These are phyloP conservation scores for Cercophora sp. DNA, from an alignment of 495 filamentous ascomycete species.

Conservation along the genomic window DNA sequence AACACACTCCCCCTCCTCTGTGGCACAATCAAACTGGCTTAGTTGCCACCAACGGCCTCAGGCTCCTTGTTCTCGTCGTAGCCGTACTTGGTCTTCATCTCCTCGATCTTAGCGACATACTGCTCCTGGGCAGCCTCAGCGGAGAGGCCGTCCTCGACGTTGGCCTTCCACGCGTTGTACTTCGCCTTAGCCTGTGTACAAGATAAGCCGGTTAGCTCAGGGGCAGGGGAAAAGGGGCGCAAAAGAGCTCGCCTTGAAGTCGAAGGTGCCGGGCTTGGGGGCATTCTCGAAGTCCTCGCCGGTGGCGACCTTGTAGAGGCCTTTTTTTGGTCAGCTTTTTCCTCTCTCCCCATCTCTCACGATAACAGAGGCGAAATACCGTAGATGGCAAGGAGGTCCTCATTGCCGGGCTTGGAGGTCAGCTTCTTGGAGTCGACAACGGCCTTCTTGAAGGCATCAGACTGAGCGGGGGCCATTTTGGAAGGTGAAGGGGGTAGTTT, in stretches of 20 bases:
- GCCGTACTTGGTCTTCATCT: constrained; percentile 64
- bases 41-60: constrained; percentile 44
- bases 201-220: constrained; percentile 48
- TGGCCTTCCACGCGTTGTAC: constrained; percentile 66
- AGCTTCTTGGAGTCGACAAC: constrained; percentile 63
- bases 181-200: constrained; percentile 68
- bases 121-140: constrained; percentile 63
- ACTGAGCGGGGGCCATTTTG: constrained; percentile 40
- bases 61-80: constrained; percentile 53
- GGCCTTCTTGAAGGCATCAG: constrained; percentile 55
- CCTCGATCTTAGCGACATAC: constrained; percentile 69
- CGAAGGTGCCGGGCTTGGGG: constrained; percentile 45
- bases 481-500: constrained; percentile 27
- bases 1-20: too few species aligned
- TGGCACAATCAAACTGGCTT: not conserved
- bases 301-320: constrained; percentile 50
- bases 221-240: not conserved
- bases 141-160: constrained; percentile 54
- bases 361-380: constrained; percentile 32
- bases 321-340: constrained; percentile 28
- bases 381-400: constrained; percentile 53
- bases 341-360: too few species aligned
- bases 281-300: constrained; percentile 46
- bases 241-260: constrained; percentile 50
- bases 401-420: constrained; percentile 53